phyloP scores from a whole-genome alignment of 805 yeast species.

The Yamadazyma laniorum region DNA sequence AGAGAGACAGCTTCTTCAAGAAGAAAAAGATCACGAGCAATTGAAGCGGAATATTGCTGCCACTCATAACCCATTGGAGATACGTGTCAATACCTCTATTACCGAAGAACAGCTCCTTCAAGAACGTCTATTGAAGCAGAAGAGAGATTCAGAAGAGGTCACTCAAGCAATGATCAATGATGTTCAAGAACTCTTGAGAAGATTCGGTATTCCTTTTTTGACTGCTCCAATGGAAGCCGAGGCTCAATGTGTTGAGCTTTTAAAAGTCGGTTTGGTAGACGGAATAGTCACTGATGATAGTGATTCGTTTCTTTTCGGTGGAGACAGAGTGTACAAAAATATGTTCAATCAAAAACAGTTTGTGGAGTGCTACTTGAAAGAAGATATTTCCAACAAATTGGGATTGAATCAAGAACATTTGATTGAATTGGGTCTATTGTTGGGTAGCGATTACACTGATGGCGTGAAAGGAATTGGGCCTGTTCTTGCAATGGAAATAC shows the following conservation, averaged over 20 bases:
- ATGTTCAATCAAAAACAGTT: constrained; percentile 92
- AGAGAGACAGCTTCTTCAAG: constrained; percentile 60
- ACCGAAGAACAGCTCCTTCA: constrained; percentile 50
- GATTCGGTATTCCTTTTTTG: constrained; percentile 92
- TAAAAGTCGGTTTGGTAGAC: constrained; percentile 72
- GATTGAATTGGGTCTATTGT: constrained; percentile 75
- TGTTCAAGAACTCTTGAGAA: constrained; percentile 79
- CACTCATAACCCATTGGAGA: constrained; percentile 12
- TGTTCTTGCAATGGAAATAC: constrained; percentile 82
- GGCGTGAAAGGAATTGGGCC: constrained; percentile 95
- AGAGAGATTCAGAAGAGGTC: constrained; percentile 89
- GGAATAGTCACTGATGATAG: constrained; percentile 97
- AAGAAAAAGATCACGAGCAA: constrained; percentile 67
- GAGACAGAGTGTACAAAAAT: constrained; percentile 77
- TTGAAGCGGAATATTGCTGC: constrained; percentile 44
- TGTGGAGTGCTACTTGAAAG: constrained; percentile 76
- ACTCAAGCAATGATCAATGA: constrained; percentile 82
- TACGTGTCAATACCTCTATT: constrained; percentile 34
- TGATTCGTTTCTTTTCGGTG: constrained; percentile 94
- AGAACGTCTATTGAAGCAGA: constrained; percentile 61
- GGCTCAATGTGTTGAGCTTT: constrained; percentile 91
- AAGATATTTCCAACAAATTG: constrained; percentile 57
- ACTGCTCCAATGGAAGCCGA: constrained; percentile 99
- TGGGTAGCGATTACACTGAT: constrained; percentile 95
- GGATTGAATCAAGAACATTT: constrained; percentile 64